Base-by-base conservation (phyloP, 176 grass and related monocot genomes). In the Bothriochloa decipiens region DNA sequence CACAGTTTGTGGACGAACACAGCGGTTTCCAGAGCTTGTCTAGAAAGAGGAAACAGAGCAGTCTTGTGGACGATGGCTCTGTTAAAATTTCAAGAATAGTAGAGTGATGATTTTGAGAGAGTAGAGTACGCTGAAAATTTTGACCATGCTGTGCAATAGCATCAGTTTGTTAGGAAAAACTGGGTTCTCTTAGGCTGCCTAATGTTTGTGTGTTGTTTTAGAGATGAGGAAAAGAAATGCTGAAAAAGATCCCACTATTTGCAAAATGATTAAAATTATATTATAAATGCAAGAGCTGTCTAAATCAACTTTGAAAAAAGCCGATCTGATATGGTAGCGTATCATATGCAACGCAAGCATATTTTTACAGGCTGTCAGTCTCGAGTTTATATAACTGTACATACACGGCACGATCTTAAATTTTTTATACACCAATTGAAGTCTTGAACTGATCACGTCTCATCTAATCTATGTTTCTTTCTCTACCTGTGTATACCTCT, bases 1-100 rank as follows among this genome's bases (percentile, higher is more conserved):
- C 93, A 40, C 96, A 96, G 75, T 98, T 98, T 75, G 89, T 90
- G 26, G 96, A 94, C 23, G 91, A 94, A 70, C 82, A 83, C 33
- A 88, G 82, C 11, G 83, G 94, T 70, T 97, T 92, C 41, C 83
- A 90, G 78, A 90, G 75, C 32, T 74, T 92, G 71, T 94, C 93
- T 2, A 95, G 83, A 76, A 98, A 92, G 90, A 93, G 91, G 74
- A 96, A 96, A 77, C 91, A 94, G 77, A 63, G 36, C 50, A 83
- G 46, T 53, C 83, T 94, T 47, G 68, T 92, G 22, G 93, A 90
- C 22, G 93, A 95, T 81, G 90, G 87, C 23, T 88, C 72, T 39
- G 85, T 90, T 17, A 96, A 96, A 63, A 86, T 95, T 68, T 91
- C 91, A 22, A 95, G 89, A 71, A 89, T 98, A 67, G 33, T 95